Percentiles rank a stretch among this genome's conserved stretches.
Evolutionary conservation across 768 basidiomycete species (phyloP).

Genomic region (Hemileccinum impolitum): DNA sequence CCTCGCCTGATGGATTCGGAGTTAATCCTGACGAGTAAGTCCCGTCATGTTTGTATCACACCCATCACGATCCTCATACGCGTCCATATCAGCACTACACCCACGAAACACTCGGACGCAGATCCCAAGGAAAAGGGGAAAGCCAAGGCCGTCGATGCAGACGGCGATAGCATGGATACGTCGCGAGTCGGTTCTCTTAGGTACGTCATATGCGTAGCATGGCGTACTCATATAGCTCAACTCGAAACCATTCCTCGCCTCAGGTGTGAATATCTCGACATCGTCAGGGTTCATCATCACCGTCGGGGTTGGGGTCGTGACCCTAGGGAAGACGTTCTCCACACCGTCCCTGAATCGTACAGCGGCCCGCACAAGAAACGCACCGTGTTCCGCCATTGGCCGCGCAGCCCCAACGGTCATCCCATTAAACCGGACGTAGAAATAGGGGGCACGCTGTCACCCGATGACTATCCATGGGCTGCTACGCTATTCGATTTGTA

Average conservation of each 20-base stretch:
- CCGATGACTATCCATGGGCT: conserved; percentile 24
- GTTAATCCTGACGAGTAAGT: too few species aligned
- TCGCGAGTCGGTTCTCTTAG: too few species aligned
- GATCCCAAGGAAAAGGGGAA: conserved; percentile 1
- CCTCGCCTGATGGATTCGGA: too few species aligned
- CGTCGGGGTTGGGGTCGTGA: conserved; percentile 8
- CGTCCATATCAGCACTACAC: background rate
- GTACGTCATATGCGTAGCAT: too few species aligned
- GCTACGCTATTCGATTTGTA: conserved; percentile 29
- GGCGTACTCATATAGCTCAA: too few species aligned
- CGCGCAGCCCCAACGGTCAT: conserved; percentile 20
- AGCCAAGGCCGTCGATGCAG: background rate
- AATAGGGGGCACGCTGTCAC: conserved; percentile 17
- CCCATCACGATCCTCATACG: background rate
- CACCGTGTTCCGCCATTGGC: conserved; percentile 22
- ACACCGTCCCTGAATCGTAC: background rate
- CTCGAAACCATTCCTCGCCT: background rate
- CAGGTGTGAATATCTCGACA: too few species aligned
- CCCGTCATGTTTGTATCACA: background rate
- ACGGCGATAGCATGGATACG: too few species aligned
- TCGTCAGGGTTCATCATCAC: background rate
- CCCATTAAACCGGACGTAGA: background rate
- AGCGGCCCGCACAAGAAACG: conserved; percentile 3
- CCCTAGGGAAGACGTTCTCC: background rate
- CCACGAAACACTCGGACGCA: background rate